phyloP scores from a whole-genome alignment of 75 land plant species.

The Azolla pinnata region DNA sequence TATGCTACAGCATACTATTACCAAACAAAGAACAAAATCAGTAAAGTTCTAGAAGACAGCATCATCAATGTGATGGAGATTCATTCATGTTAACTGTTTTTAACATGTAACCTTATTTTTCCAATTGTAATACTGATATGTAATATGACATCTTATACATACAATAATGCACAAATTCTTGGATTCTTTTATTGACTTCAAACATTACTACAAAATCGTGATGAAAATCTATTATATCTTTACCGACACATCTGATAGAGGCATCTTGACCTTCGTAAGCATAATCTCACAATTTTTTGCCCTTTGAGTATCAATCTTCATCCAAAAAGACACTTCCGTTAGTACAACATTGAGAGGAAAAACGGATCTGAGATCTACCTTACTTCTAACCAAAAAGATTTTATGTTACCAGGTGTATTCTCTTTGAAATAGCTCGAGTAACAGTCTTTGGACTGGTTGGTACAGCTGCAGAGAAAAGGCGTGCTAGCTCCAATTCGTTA shows the following conservation, averaged over 20 bases:
- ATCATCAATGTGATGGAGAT: too few species aligned
- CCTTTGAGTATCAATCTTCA: conserved; percentile 84
- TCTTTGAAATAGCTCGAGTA: conserved; percentile 51
- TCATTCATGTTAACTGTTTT: too few species aligned
- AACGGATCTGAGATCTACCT: neutral
- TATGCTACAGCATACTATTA: too few species aligned
- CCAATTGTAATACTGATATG: too few species aligned
- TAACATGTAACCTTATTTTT: too few species aligned
- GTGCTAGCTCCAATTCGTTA: conserved; percentile 87
- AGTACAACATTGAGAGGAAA: neutral
- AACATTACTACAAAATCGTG: too few species aligned
- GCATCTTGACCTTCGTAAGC: conserved; percentile 92
- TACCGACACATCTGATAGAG: conserved; percentile 85
- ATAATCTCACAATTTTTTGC: conserved; percentile 94
- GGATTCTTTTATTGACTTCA: neutral
- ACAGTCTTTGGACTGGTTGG: conserved; percentile 32
- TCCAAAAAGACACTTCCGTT: neutral
- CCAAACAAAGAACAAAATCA: too few species aligned
- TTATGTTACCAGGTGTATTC: conserved; percentile 65
- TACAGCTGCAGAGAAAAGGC: conserved; percentile 65
- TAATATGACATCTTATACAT: too few species aligned
- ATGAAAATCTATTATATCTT: too few species aligned
- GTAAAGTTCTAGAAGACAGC: too few species aligned
- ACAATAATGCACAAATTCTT: neutral
- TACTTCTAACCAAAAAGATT: neutral